Conservation (phyloP, 495 filamentous ascomycete genomes). For the Lophiotrema nucula region DNA sequence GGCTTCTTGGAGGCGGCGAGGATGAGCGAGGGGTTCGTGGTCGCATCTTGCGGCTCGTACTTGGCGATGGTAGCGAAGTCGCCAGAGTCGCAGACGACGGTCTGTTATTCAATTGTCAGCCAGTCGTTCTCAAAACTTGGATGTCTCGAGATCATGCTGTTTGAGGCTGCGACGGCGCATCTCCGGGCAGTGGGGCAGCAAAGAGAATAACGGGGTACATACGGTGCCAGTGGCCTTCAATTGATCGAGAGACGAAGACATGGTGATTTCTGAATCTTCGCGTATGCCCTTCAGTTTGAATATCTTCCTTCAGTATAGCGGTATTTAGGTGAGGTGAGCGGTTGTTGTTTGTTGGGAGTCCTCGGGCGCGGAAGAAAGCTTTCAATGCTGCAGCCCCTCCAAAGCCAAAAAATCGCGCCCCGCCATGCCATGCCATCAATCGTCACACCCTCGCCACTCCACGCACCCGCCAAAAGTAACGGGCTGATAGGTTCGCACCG, state of each 20-base stretch:
- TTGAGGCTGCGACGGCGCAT: slow-evolving; percentile 1
- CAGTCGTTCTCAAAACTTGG: background rate
- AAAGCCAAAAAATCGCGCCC: too few species aligned
- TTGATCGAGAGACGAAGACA: slow-evolving; percentile 78
- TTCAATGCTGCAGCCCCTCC: slow-evolving; percentile 14
- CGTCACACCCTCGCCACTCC: slow-evolving; percentile 28
- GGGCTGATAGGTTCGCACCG: slow-evolving; percentile 12
- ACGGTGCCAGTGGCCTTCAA: slow-evolving; percentile 95
- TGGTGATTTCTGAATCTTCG: background rate
- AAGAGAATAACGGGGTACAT: slow-evolving; percentile 48
- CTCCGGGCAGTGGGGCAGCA: slow-evolving; percentile 14
- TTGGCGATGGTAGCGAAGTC: slow-evolving; percentile 86
- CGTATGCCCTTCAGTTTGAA: background rate
- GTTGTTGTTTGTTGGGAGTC: slow-evolving; percentile 14
- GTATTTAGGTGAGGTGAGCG: too few species aligned
- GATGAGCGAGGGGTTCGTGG: slow-evolving; percentile 98
- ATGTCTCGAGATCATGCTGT: slow-evolving; percentile 8
- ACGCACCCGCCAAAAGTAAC: slow-evolving; percentile 13
- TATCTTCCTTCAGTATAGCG: too few species aligned
- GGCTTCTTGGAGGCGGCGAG: slow-evolving; percentile 96
- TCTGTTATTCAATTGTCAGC: slow-evolving; percentile 48
- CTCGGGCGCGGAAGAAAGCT: slow-evolving; percentile 4
- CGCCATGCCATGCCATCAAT: too few species aligned
- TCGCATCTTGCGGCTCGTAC: slow-evolving; percentile 99
- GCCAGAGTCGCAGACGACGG: slow-evolving; percentile 96